Evolutionary conservation across 371 early-diverging fungal species (phyloP), one percentile per base, ranked within the genome.

Genomic region (Mortierella sp.): DNA sequence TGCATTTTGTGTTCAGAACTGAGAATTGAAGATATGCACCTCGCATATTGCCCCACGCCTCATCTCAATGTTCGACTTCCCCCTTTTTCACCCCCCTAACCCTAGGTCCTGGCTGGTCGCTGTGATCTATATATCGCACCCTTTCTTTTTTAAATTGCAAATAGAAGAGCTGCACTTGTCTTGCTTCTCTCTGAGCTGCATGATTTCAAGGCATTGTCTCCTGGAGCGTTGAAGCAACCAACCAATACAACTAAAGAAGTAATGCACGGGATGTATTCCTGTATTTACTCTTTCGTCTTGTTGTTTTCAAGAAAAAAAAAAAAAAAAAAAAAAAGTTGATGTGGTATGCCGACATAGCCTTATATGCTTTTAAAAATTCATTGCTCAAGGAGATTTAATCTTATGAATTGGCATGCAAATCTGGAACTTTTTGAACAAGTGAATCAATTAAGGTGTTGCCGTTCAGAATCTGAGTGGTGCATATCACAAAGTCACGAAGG

Each of bases 391-490:
- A n/a, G 51, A 6, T 54, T 42, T 26, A 45, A 12, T 31, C 34
- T 45, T 53, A 72, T 58, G 64, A 17, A 59, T 37, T 49, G 15
- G 72, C 59, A 63, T 68, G 67, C 29, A 77, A 68, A 59, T 66
- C 79, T 54, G 79, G 79, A 32, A 75, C 83, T 37, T 77, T 82
- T 68, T 88, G 85, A 35, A 91, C 76, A 17, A 91, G 70, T 12
- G 89, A 85, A 51, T 92, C 89, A 43, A 96, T 64, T 49, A 97
- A 82, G 8, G 90, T 76, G 66, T 89, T 92, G 13, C 96, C 97
- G 62, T 94, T 96, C 61, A 94, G 87, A 61, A 96, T 92, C 67
- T 94, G 91, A 0, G 97, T 96, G 0, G 97, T 97, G 53, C 95
- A 89, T 15, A 92, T 89, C 42, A 97, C 81, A 83, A 93, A 97